phyloP scores from a whole-genome alignment of 352 stramenopile genomes.

The Phytophthora megakarya region DNA sequence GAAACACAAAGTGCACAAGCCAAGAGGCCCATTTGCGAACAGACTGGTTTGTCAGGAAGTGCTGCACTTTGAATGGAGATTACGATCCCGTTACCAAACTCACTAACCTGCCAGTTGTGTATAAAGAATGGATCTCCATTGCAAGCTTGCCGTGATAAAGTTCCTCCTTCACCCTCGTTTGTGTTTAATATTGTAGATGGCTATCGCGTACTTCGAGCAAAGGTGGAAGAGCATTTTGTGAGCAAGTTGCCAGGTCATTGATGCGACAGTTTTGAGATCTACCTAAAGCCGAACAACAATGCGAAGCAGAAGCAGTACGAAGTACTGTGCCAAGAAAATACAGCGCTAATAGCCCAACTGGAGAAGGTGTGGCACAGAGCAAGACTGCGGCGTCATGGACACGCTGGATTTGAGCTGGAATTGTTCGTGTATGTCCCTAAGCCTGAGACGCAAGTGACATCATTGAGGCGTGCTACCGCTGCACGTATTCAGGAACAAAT shows the following conservation, averaged over 20 bases:
- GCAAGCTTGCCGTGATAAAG: slow-evolving; percentile 5
- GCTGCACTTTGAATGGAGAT: no score
- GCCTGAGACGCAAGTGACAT: not conserved
- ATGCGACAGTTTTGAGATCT: slow-evolving; percentile 6
- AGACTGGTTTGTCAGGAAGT: no score
- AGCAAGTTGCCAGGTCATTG: slow-evolving; percentile 9
- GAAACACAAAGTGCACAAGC: no score
- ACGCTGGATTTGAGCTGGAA: slow-evolving; percentile 19
- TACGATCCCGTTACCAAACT: not conserved
- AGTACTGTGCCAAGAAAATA: not conserved
- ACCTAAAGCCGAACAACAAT: no score
- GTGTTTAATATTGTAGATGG: slow-evolving; percentile 3
- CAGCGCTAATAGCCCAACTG: not conserved
- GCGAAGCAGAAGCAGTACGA: slow-evolving; percentile 17
- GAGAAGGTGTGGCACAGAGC: slow-evolving; percentile 9
- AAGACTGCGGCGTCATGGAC: slow-evolving; percentile 6
- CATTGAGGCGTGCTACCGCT: slow-evolving; percentile 3
- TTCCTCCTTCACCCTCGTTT: slow-evolving; percentile 6
- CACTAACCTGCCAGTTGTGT: slow-evolving; percentile 9
- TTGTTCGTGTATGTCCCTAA: no score
- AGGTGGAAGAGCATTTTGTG: slow-evolving; percentile 15
- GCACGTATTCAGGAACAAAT: slow-evolving; percentile 17
- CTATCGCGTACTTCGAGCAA: not conserved
- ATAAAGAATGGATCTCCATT: no score
- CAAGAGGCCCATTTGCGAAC: no score